Evolutionary conservation across 768 basidiomycete species (phyloP), one percentile per base, ranked within the genome.

Genomic region (Podaxis pistillaris): DNA sequence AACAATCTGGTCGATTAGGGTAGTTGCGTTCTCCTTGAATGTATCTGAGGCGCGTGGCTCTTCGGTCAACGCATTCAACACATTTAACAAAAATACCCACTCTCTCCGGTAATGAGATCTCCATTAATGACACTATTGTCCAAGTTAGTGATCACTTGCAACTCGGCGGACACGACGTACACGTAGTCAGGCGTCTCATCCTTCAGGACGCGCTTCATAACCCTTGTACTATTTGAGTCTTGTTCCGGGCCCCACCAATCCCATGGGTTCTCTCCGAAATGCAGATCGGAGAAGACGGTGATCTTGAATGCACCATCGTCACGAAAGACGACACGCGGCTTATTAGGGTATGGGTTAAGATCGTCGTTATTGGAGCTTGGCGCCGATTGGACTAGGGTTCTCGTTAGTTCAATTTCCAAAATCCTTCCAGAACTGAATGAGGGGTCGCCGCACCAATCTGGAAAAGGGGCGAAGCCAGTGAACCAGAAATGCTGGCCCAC

Each of bases 261-360:
- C 84, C 86, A 87, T 7, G 88, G 87, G 66, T 89, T 87, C 72
- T 91, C 90, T 28, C 90, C 90, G 64, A 81, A 90, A 68, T 91
- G 90, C 33, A 91, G 72, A 67, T 92, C 90, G 6, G 88, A 89
- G 70, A 91, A 90, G 5, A 90, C 79, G 13, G 85, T 87, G 51
- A 92, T 67, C 72, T 89, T 90, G 79, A 92, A 89, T 1, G 83
- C 83, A 1, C 85, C 86, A 68, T 88, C 81, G 0, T 70, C 33
- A 7, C 77, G 75, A 72, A 91, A 91, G 1, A 77, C 79, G 15
- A 91, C 64, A 12, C 82, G 81, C 2, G 74, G 73, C 57, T 79
- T 79, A 4, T 62, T 26, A 12, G 75, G 76, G 65, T 80, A 79
- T 13, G 79, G 79, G 51, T 80, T 66, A 17, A 76, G 65, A 36